Evolutionary conservation across 352 stramenopile genomes (phyloP), one percentile per base, ranked within the genome.

Genomic region (Pythium chondricola): DNA sequence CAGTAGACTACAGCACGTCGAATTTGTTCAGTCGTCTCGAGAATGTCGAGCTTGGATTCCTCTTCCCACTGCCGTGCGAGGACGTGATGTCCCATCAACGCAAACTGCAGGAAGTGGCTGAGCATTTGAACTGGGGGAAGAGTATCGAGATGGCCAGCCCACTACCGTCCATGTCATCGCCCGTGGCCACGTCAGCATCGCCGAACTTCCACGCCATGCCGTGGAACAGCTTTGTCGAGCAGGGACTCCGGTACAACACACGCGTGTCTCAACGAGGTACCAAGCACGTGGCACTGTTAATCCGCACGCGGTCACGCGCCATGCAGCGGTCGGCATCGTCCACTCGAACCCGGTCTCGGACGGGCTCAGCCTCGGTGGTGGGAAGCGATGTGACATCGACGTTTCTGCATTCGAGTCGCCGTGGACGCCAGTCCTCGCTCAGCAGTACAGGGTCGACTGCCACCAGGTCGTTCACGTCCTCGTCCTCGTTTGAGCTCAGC

Each of bases 61-160:
- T 93, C 2, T 93, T 93, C 39, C 82, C 78, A 1, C 54, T 93
- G 14, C 82, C 82, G 16, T 88, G 72, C 38, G 82, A 93, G 65
- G 82, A 93, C 57, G 70, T 88, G 4, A 83, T 93, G 22, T 68
- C 82, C 0, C 66, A 82, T 13, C 78, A 93, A 46, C 74, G 78
- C 44, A 93, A 93, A 54, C 52, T 93, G 21, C 68, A 85, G 38
- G 70, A 89, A 56, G 69, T 92, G 9, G 80, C 80, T 0, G 75
- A 87, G 16, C 68, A 84, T 25, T 63, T 92, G 22, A 87, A 76
- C 31, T 85, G 80, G 67, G 65, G 74, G 9, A 35, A 56, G 32
- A 59, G 42, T 16, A 63, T 45, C 51, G 42, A 27, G 46, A 61
- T 24, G 48, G 21, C 26, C 38, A 55, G 24, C 64, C 53, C 17